Percentiles rank a stretch among this genome's conserved stretches.
These are phyloP conservation scores for Saccharomycopsis lassenensis DNA, from an alignment of 805 yeast species.

Conservation along the genomic window DNA sequence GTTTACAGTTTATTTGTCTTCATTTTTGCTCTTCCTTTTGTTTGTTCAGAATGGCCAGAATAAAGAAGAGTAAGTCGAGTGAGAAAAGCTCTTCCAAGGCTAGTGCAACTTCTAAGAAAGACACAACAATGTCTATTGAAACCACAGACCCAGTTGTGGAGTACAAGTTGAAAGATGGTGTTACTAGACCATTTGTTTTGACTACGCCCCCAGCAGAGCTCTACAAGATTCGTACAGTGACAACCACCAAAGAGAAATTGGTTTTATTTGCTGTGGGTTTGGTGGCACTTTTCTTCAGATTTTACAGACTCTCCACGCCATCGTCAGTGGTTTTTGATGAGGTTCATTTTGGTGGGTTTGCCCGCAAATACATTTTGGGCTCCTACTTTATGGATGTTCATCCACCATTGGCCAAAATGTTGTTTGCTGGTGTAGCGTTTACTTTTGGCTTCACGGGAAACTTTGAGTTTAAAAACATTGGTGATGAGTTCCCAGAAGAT, in stretches of 20 bases:
- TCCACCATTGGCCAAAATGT: constrained; percentile 72
- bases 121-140: too few relatives aligned
- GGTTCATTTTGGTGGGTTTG: constrained; percentile 88
- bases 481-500: constrained; percentile 44
- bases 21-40: too few relatives aligned
- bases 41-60: too few relatives aligned
- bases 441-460: constrained; percentile 64
- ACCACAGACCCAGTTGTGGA: constrained; percentile 32
- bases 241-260: constrained; percentile 29
- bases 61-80: too few relatives aligned
- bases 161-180: constrained; percentile 39
- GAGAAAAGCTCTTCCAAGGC: too few relatives aligned
- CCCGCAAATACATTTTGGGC: constrained; percentile 64
- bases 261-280: constrained; percentile 34
- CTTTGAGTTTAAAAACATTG: constrained; percentile 57
- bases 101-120: too few relatives aligned
- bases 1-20: too few relatives aligned
- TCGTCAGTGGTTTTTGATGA: constrained; percentile 85
- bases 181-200: constrained; percentile 40
- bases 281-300: constrained; percentile 48
- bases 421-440: constrained; percentile 59
- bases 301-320: constrained; percentile 53
- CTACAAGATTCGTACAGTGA: constrained; percentile 31
- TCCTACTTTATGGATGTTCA: constrained; percentile 62
- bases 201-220: constrained; percentile 37